Percentiles rank a stretch among this genome's conserved stretches.
These are phyloP conservation scores for Atkinsonella hypoxylon DNA, from an alignment of 2,329 filamentous ascomycete genomes.

Conservation along the genomic window DNA sequence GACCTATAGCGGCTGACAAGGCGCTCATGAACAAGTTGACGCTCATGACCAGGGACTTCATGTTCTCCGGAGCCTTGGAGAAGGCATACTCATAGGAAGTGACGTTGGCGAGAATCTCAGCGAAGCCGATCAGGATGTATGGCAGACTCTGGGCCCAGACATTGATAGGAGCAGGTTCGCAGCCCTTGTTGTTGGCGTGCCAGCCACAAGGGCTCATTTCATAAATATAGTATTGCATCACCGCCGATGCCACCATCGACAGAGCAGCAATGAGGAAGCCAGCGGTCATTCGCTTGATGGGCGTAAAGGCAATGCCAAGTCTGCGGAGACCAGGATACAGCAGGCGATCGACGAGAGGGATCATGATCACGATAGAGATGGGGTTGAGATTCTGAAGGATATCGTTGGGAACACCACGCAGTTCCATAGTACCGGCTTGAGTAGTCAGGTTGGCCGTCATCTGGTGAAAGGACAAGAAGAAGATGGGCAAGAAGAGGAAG, in stretches of 20 bases:
- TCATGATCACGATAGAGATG: constrained; percentile 62
- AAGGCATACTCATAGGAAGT: constrained; percentile 64
- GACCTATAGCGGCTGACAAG: constrained; percentile 56
- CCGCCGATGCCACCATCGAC: constrained; percentile 46
- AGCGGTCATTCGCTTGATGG: constrained; percentile 61
- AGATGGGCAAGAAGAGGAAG: constrained; percentile 58
- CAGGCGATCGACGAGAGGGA: constrained; percentile 56
- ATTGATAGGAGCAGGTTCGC: constrained; percentile 48
- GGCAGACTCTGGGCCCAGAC: constrained; percentile 47
- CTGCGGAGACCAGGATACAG: constrained; percentile 59
- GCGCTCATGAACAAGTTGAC: constrained; percentile 62
- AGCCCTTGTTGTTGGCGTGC: constrained; percentile 31
- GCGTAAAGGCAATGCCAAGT: constrained; percentile 53
- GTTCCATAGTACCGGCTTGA: constrained; percentile 54
- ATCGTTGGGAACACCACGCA: constrained; percentile 65
- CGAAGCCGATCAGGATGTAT: constrained; percentile 38
- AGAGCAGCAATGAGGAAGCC: constrained; percentile 56
- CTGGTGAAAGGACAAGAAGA: constrained; percentile 48
- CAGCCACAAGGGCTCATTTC: constrained; percentile 46
- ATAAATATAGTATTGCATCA: constrained; percentile 54
- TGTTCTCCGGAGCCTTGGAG: constrained; percentile 67
- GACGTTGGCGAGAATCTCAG: constrained; percentile 43
- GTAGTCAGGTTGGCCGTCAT: constrained; percentile 49
- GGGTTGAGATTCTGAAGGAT: constrained; percentile 66
- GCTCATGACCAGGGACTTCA: constrained; percentile 64